These are phyloP conservation scores for Lachnellula hyalina DNA, from an alignment of 2,329 filamentous ascomycete species.

Conservation along the genomic window DNA sequence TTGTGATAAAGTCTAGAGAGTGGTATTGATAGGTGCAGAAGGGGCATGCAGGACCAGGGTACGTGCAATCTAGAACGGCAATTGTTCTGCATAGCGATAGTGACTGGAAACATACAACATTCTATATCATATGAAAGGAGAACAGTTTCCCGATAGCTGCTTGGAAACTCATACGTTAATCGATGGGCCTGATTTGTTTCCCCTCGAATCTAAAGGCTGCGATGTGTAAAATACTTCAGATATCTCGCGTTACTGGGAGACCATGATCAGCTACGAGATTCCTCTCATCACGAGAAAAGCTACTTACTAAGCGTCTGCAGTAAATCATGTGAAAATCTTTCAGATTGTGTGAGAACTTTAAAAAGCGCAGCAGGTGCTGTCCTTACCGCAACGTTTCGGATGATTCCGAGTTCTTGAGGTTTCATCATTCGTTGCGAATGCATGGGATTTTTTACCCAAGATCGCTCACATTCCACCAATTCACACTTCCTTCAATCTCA, in stretches of 20 bases:
- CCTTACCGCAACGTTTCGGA: not conserved
- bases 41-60: not conserved
- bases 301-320: no score
- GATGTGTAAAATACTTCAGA: no score
- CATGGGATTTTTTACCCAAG: slow-evolving; percentile 1
- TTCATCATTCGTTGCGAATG: not conserved
- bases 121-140: not conserved
- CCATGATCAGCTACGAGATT: no score
- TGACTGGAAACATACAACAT: not conserved
- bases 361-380: not conserved
- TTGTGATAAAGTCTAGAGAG: not conserved
- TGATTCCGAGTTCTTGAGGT: not conserved
- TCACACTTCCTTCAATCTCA: slow-evolving; percentile 17
- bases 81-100: not conserved
- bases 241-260: no score
- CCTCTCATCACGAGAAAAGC: no score
- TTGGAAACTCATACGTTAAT: no score
- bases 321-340: no score
- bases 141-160: not conserved
- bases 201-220: no score
- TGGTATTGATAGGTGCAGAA: not conserved
- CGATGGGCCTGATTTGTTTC: no score
- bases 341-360: no score
- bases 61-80: not conserved
- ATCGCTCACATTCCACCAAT: slow-evolving; percentile 27